Evolutionary conservation across 1,139 yeast genomes (phyloP), one percentile per base, ranked within the genome.

Genomic region (Hanseniaspora sp.): DNA sequence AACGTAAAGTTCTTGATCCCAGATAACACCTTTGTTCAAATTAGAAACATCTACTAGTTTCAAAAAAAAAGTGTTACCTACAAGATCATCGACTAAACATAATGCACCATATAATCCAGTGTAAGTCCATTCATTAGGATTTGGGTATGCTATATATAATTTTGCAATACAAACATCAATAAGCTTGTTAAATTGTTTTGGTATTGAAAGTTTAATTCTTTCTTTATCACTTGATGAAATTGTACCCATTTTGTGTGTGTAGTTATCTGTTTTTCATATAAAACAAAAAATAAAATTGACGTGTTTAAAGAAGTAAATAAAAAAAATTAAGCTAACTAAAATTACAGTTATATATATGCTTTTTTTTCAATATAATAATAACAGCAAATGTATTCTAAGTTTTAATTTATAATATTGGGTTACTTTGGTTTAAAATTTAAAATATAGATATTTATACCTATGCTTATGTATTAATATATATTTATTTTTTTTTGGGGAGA

Each of bases 1-100:
- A 9, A 87, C 82, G 65, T 86, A 92, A 49, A 92, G 69, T 67
- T 92, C 98, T 67, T 92, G 98, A 67, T 92, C 98, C 98, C 98
- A 92, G 0, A 92, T 60, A 1, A 92, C 95, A 18, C 97, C 97
- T 43, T 86, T 73, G 59, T 79, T 78, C 8, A 44, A 33, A 11
- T 95, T 95, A 43, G 74, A 67, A 44, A 92, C 79, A 64, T 92
- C 98, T 11, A 92, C 95, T 56, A 92, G 67, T 66, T 92, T 92
- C 53, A 92, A 74, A 67, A 88, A 92, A 66, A 85, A 90, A 0
- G 96, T 87, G 68, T 90, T 92, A 3, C 98, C 97, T 8, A 92
- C 96, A 28, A 85, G 71, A 69, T 92, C 98, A 67, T 92, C 96
- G 18, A 86, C 96, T 13, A 92, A 69, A 1, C 81, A 83, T 38